Conservation (phyloP, 805 yeast genomes). For the Saccharomycopsis amapae region DNA sequence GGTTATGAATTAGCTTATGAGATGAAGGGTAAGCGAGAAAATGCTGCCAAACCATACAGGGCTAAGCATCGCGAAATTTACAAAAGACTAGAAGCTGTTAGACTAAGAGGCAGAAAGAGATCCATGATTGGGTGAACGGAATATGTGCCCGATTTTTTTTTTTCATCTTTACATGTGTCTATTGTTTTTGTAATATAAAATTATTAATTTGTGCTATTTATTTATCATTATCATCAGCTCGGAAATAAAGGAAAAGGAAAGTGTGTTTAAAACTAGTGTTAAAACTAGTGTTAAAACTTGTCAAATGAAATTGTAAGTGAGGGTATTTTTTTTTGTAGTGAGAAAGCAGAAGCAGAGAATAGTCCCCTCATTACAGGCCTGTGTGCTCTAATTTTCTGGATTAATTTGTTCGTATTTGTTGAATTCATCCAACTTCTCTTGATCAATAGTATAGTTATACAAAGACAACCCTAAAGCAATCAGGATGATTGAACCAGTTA, state of each 20-base stretch:
- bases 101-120: constrained; percentile 90
- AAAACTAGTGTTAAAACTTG: too few relatives aligned
- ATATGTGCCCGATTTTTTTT: background rate
- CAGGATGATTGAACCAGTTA: constrained; percentile 12
- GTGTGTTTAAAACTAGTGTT: too few relatives aligned
- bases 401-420: constrained; percentile 10
- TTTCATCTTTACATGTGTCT: too few relatives aligned
- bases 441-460: constrained; percentile 35
- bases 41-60: constrained; percentile 33
- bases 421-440: constrained; percentile 16
- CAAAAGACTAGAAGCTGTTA: constrained; percentile 69
- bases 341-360: too few relatives aligned
- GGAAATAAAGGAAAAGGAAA: too few relatives aligned
- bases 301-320: too few relatives aligned
- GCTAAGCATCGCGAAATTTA: constrained; percentile 42
- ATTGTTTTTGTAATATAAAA: background rate
- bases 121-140: constrained; percentile 71
- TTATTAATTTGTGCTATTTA: background rate
- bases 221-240: too few relatives aligned
- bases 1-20: constrained; percentile 44
- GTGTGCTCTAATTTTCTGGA: constrained; percentile 11
- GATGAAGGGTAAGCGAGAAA: constrained; percentile 27
- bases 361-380: too few relatives aligned
- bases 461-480: constrained; percentile 17
- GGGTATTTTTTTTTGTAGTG: too few relatives aligned